Percentiles rank a stretch among this genome's conserved stretches.
Evolutionary conservation across 2,329 filamentous ascomycete species (phyloP).

Genomic region (Aspergillus spinulosporus): DNA sequence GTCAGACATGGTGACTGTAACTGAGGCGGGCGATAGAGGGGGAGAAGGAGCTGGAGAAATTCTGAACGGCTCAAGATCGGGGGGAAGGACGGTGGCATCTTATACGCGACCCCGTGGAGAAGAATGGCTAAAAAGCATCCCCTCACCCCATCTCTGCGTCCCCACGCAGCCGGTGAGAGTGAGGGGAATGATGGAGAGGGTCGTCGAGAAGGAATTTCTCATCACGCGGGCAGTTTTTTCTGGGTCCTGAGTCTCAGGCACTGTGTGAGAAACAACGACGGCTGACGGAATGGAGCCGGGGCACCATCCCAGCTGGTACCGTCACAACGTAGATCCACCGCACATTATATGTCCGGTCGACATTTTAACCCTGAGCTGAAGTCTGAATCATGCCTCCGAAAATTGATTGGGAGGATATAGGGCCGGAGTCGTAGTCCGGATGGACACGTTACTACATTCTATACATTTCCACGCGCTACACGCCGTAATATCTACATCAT

Average conservation of each 20-base stretch:
- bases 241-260: not conserved
- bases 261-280: not conserved
- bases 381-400: no score
- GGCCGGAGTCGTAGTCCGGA: not conserved
- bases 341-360: not conserved
- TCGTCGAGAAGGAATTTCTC: not conserved
- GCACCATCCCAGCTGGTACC: not conserved
- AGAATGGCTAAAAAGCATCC: not conserved
- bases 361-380: not conserved
- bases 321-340: not conserved
- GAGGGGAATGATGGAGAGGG: conserved; percentile 5
- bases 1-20: not conserved
- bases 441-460: not conserved
- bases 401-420: not conserved
- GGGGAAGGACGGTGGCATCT: not conserved
- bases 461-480: not conserved
- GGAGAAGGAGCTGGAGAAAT: not conserved
- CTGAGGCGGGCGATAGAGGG: not conserved
- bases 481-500: not conserved
- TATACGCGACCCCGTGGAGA: conserved; percentile 6
- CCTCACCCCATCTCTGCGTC: conserved; percentile 2
- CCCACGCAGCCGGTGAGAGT: conserved; percentile 9
- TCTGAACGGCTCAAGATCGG: not conserved
- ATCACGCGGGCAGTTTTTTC: not conserved
- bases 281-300: not conserved